Evolutionary conservation across 202 grass and related monocot species (phyloP).

Genomic region (Schoenoplectus triqueter): DNA sequence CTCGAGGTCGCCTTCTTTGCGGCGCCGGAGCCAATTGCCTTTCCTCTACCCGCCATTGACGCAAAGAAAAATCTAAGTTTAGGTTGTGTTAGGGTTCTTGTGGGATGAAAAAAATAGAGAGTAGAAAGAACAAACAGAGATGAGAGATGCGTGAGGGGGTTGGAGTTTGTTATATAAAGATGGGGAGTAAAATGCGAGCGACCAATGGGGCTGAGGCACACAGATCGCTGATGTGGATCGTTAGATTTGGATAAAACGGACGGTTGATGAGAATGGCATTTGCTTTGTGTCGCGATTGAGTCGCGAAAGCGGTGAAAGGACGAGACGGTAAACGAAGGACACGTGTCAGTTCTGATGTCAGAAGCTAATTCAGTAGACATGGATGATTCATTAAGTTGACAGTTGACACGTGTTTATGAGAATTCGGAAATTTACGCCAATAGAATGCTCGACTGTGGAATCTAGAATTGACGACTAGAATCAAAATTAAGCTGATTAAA

Average conservation of each 20-base stretch:
- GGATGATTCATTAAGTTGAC: not conserved
- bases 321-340: not conserved
- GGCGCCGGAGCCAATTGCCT: conserved; percentile 73
- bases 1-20: conserved; percentile 84
- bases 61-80: not conserved
- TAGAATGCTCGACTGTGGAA: too few species aligned
- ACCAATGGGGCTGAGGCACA: conserved; percentile 58
- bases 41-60: conserved; percentile 85
- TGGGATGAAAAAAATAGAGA: not conserved
- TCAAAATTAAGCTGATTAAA: too few species aligned
- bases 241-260: conserved; percentile 42
- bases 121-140: not conserved
- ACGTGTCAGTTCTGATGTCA: conserved; percentile 19
- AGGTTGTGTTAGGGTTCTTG: not conserved
- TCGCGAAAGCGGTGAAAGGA: not conserved
- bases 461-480: too few species aligned
- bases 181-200: conserved; percentile 11
- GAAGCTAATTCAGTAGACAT: conserved; percentile 14
- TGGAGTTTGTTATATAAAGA: conserved; percentile 40
- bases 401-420: not conserved
- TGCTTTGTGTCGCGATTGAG: conserved; percentile 47
- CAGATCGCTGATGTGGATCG: conserved; percentile 34
- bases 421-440: too few species aligned
- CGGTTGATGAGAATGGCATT: conserved; percentile 31
- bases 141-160: not conserved